Conservation (phyloP, 2,329 filamentous ascomycete genomes). For the Penicillium frequentans region DNA sequence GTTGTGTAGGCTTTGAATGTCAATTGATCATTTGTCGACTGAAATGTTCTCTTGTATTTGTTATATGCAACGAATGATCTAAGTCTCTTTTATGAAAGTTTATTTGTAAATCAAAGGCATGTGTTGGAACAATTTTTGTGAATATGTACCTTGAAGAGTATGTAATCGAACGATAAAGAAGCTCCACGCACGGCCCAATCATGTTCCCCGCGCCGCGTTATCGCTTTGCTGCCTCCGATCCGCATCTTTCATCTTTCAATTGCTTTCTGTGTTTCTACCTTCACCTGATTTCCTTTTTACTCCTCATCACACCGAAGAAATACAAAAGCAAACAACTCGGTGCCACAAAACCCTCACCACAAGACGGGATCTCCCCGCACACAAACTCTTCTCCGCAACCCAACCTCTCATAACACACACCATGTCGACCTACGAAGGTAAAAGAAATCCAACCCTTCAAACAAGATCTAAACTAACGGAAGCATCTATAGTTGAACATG, state of each 20-base stretch:
- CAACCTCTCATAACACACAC: conserved; percentile 13
- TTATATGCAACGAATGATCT: no score
- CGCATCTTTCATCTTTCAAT: neutral
- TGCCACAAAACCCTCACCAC: conserved; percentile 11
- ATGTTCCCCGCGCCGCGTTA: conserved; percentile 19
- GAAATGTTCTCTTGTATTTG: neutral
- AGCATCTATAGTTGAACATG: conserved; percentile 41
- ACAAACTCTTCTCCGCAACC: conserved; percentile 6
- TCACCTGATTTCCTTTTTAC: neutral
- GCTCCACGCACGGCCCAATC: conserved; percentile 3
- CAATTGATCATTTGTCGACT: neutral
- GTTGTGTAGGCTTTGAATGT: conserved; percentile 3
- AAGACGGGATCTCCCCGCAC: conserved; percentile 7
- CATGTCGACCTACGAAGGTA: conserved; percentile 47
- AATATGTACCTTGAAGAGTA: neutral
- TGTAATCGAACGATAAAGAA: neutral
- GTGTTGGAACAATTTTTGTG: neutral
- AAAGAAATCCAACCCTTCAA: neutral
- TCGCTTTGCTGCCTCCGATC: conserved; percentile 21
- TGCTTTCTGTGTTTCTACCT: neutral
- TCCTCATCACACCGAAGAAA: neutral
- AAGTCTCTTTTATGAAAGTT: no score
- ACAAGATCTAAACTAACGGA: conserved; percentile 3
- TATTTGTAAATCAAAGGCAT: no score
- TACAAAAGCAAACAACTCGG: neutral